These are phyloP conservation scores for Hyaloscypha finlandica DNA, from an alignment of 495 filamentous ascomycete genomes.

Conservation along the genomic window DNA sequence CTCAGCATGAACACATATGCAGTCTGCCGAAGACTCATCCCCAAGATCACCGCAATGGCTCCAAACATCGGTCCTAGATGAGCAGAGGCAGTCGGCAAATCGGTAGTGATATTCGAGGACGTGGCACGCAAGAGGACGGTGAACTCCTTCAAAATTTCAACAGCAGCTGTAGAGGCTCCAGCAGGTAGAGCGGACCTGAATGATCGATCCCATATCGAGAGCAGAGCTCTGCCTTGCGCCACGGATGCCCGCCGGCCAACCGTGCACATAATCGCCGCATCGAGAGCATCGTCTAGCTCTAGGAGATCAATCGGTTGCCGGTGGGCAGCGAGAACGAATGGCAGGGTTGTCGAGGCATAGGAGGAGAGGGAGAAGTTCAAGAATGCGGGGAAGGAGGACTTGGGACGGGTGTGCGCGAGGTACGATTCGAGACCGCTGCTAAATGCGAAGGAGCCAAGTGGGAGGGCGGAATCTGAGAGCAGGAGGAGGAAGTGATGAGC, in stretches of 20 bases:
- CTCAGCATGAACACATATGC: slow-evolving; percentile 85
- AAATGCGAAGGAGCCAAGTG: slow-evolving; percentile 96
- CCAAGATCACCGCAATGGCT: slow-evolving; percentile 65
- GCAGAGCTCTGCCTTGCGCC: slow-evolving; percentile 81
- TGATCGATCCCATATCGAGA: slow-evolving; percentile 86
- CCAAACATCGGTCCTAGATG: slow-evolving; percentile 86
- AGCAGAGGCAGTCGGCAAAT: slow-evolving; percentile 45
- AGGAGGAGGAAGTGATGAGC: slow-evolving; percentile 79
- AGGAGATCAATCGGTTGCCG: slow-evolving; percentile 56
- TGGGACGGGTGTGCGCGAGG: slow-evolving; percentile 70
- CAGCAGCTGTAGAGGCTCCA: slow-evolving; percentile 13
- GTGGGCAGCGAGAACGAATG: slow-evolving; percentile 81
- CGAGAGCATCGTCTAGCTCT: slow-evolving; percentile 78
- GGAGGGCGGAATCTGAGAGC: slow-evolving; percentile 93
- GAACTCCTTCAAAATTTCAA: slow-evolving; percentile 37
- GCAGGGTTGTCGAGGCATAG: slow-evolving; percentile 76
- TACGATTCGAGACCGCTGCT: slow-evolving; percentile 93
- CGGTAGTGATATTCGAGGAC: slow-evolving; percentile 33
- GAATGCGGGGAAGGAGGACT: slow-evolving; percentile 68
- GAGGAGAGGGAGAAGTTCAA: slow-evolving; percentile 76
- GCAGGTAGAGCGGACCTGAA: slow-evolving; percentile 44
- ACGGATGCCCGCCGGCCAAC: slow-evolving; percentile 84
- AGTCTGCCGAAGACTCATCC: slow-evolving; percentile 43
- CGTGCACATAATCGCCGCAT: slow-evolving; percentile 82
- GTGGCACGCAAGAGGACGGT: slow-evolving; percentile 36